phyloP scores from a whole-genome alignment of 148 eudicot genomes.

The Vaccinium myrtillus region DNA sequence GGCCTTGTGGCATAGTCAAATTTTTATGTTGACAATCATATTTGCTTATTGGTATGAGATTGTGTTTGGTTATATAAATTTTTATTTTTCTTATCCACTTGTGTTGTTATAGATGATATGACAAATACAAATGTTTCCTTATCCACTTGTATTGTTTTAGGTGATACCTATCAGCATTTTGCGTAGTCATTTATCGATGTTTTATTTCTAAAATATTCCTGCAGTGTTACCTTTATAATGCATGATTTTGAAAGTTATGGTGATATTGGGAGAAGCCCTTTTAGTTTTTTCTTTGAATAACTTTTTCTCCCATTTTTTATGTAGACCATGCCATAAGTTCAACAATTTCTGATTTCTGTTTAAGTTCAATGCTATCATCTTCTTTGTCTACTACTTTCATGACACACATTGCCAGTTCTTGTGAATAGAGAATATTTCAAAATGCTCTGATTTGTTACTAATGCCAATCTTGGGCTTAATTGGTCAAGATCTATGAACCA shows the following conservation, averaged over 20 bases:
- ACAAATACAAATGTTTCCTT: not conserved
- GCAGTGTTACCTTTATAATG: not conserved
- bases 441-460: not conserved
- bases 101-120: too few species aligned
- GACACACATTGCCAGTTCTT: not conserved
- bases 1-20: not conserved
- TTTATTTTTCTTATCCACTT: not conserved
- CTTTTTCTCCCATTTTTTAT: not conserved
- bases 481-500: not conserved
- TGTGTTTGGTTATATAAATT: not conserved
- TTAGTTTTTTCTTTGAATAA: not conserved
- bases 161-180: too few species aligned
- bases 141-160: too few species aligned
- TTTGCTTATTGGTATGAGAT: not conserved
- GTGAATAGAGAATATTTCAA: constrained; percentile 9
- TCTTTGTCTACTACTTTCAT: not conserved
- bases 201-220: not conserved
- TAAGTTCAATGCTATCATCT: not conserved
- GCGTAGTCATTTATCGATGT: not conserved
- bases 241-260: not conserved
- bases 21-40: not conserved
- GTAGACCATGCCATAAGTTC: not conserved
- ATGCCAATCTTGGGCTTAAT: constrained; percentile 1
- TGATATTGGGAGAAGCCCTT: not conserved
- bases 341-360: too few species aligned